These are phyloP conservation scores for Stylonectria norvegica DNA, from an alignment of 2,329 filamentous ascomycete genomes.

Conservation along the genomic window DNA sequence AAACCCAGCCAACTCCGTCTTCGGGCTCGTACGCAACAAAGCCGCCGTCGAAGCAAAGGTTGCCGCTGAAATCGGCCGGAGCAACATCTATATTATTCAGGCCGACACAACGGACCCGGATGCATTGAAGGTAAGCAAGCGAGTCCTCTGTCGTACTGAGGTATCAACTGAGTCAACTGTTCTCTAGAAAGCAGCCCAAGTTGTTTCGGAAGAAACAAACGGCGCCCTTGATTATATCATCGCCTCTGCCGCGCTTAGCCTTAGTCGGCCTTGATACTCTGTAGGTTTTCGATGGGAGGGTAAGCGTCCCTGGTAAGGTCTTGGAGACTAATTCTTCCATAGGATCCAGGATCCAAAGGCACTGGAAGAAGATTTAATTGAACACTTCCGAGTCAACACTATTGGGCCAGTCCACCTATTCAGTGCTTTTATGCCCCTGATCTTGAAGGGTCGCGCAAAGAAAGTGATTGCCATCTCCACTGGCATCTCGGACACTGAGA, in stretches of 20 bases:
- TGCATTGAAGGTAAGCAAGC: constrained; percentile 7
- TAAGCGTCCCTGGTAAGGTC: too few species aligned
- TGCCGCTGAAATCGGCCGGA: constrained; percentile 24
- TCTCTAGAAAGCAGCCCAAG: too few species aligned
- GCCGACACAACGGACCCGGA: constrained; percentile 11
- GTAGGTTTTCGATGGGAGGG: too few species aligned
- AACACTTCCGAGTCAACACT: constrained; percentile 43
- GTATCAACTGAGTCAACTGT: fast-evolving
- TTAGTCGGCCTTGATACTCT: too few species aligned
- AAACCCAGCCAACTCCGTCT: constrained; percentile 37
- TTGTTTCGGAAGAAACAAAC: too few species aligned
- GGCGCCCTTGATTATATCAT: constrained; percentile 50
- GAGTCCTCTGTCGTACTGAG: background rate
- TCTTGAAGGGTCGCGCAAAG: constrained; percentile 46
- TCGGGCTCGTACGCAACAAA: constrained; percentile 46
- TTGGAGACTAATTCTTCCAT: too few species aligned
- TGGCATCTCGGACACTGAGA: constrained; percentile 43
- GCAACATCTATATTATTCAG: constrained; percentile 14
- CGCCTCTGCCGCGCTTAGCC: too few species aligned
- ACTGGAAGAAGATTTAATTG: constrained; percentile 1
- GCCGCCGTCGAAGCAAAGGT: constrained; percentile 38
- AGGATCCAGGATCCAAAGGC: background rate
- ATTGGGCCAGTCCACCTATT: constrained; percentile 47
- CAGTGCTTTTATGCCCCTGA: constrained; percentile 48
- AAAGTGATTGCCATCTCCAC: constrained; percentile 49